A percentile compares a stretch with the other conserved stretches of the same genome.
These are phyloP conservation scores for Eragrostis tef DNA, from an alignment of 202 grass and related monocot species.

Conservation along the genomic window DNA sequence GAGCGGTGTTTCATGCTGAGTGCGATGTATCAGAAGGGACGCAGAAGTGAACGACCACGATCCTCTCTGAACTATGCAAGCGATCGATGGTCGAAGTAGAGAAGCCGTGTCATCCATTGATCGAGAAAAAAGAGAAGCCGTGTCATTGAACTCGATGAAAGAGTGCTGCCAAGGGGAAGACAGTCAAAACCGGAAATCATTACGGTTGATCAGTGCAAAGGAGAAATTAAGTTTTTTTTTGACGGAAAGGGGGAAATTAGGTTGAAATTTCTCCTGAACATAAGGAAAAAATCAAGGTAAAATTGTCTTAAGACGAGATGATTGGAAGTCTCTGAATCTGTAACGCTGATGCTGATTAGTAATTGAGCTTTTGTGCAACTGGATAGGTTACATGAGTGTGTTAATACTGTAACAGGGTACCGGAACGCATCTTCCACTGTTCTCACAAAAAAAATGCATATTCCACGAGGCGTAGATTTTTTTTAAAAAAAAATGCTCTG, in stretches of 20 bases:
- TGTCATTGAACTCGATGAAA: background rate
- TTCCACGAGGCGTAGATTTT: background rate
- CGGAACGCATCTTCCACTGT: too few relatives aligned
- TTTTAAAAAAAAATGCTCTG: background rate
- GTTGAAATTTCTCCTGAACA: background rate
- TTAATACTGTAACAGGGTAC: background rate
- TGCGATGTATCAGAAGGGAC: conserved; percentile 38
- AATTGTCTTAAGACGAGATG: background rate
- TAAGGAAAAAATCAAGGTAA: background rate
- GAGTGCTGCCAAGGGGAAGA: background rate
- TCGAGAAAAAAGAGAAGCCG: background rate
- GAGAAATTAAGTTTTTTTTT: background rate
- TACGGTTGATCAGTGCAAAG: background rate
- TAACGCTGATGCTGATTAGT: background rate
- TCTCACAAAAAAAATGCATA: too few relatives aligned
- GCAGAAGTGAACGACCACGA: background rate
- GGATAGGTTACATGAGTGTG: background rate
- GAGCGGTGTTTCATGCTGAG: conserved; percentile 61
- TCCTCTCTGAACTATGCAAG: conserved; percentile 7
- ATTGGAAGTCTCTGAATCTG: background rate
- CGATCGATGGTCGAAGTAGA: conserved; percentile 3
- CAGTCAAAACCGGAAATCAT: background rate
- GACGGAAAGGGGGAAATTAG: background rate
- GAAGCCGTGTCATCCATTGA: background rate
- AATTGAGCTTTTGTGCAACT: background rate